Evolutionary conservation across 208 protist genomes (phyloP), one percentile per base, ranked within the genome.

Genomic region (Crithidia sp.): DNA sequence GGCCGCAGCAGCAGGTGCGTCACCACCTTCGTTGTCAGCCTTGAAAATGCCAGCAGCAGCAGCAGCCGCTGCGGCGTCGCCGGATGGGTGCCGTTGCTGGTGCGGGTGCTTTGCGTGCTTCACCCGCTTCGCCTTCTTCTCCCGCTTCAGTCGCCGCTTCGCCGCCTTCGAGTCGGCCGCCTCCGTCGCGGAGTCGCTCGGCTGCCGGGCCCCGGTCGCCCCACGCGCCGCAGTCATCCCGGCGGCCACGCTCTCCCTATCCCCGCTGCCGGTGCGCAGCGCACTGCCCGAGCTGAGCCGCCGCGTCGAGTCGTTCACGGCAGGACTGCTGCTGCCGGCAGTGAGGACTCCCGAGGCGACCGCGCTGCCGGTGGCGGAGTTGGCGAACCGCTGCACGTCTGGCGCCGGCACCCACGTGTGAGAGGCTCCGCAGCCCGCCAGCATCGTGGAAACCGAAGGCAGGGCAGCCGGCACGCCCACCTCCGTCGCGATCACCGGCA

Each of bases 81-180:
- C 28, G 28, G 28, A 28, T 28, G 28, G 28, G 28, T 28, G 1
- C 28, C 28, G 28, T 28, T 28, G 28, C 28, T 28, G 28, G 28
- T 28, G 28, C 28, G 37, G 19, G 49, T 57, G 53, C 40, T 62
- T 67, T 2, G 37, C 57, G 37, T 59, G 69, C 36, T 70, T 69
- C 28, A 47, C 40, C 64, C 50, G 36, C 8, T 45, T 44, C 50
- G 41, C 28, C 60, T 65, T 59, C 52, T 56, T 68, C 16, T 37
- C 36, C 77, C 71, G 72, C 76, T 77, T 82, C 17, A 79, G 61
- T 6, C 72, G 76, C 9, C 81, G 76, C 69, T 79, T 79, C 12
- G 81, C 81, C 12, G 64, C 36, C 40, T 59, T 75, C n/a, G 65
- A 73, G 36, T 79, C 71, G 17, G 63, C 77, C 12, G 72, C 54